Base-by-base conservation (phyloP, 2,329 filamentous ascomycete genomes). In the Parasarocladium wereldwijsianum region DNA sequence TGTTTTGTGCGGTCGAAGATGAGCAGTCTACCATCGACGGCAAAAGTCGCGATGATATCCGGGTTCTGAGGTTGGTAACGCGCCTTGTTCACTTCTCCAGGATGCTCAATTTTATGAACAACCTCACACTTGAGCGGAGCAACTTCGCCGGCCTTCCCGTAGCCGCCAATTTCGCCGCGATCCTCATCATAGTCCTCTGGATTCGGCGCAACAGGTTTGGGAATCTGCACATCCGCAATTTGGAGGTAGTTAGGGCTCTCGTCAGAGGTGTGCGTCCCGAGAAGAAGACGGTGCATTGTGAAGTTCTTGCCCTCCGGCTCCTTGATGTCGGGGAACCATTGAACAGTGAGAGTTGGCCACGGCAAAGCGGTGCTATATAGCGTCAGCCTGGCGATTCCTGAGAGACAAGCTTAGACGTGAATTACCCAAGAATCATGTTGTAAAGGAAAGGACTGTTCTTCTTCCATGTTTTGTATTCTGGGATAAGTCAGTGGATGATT, bases 381-480 rank as follows among this genome's bases (percentile, higher is more conserved):
- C 17, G 15, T 46, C 17, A 44, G 38, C 15, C 28, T 19, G 26
- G 16, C 4, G 8, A 21, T 21, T 21, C 19, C 24, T 24, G 12
- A 31, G 30, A 19, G 15, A 25, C 20, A 36, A 26, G 24, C 14
- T 26, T 15, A 15, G 7, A 17, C 28, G 13, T 40, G n/a, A n/a
- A n/a, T n/a, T 54, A 76, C 75, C 76, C 86, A 39, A 96, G 67
- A 40, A 98, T 90, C 74, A 94, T 83, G 53, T 98, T 90, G 55
- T 98, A 98, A 44, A 98, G 78, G 50, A 96, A 96, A 4, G 90
- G 86, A 40, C 82, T 84, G 58, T 98, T 98, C 66, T 98, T 98
- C 68, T 98, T 98, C 90, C 90, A 98, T 41, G 87, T 94, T 56
- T 98, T 98, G 70, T 98, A 98, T 54, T 98, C 90, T 85, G 44